Percentiles rank a stretch among this genome's conserved stretches.
phyloP scores from a whole-genome alignment of 2,329 filamentous ascomycete species.

The Elsinoe necatrix region DNA sequence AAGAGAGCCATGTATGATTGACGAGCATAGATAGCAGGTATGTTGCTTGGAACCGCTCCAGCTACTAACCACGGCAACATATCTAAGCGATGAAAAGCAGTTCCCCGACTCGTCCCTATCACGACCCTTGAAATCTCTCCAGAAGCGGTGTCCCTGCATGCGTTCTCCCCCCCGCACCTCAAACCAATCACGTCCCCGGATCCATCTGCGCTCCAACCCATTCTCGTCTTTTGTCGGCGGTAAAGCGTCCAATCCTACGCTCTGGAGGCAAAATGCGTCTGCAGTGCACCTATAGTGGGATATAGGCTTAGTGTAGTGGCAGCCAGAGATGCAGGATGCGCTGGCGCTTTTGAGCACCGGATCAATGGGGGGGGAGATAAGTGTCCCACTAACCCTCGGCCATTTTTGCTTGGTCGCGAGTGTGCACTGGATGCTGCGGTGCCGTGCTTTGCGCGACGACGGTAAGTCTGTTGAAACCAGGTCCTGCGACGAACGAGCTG shows the following conservation, averaged over 20 bases:
- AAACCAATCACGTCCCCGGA: not conserved
- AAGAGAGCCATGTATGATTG: not conserved
- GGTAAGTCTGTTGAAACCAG: too few species aligned
- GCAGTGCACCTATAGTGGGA: not conserved
- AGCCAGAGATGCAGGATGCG: not conserved
- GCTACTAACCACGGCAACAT: too few species aligned
- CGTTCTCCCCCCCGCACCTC: not conserved
- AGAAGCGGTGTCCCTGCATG: not conserved
- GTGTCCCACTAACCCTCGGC: not conserved
- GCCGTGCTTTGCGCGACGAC: too few species aligned
- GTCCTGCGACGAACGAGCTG: too few species aligned
- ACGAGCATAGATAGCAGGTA: not conserved
- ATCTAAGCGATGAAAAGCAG: not conserved
- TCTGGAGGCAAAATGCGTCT: not conserved
- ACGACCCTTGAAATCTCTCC: not conserved
- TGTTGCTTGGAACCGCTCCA: too few species aligned
- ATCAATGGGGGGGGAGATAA: not conserved
- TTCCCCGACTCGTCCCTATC: conserved; percentile 1
- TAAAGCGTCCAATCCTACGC: not conserved
- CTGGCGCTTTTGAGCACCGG: not conserved
- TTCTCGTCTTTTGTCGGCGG: not conserved
- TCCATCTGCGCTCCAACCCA: not conserved
- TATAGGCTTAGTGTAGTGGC: not conserved
- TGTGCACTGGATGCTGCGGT: too few species aligned
- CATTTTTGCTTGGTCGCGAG: too few species aligned